A percentile compares a stretch with the other conserved stretches of the same genome.
phyloP scores from a whole-genome alignment of 2,329 filamentous ascomycete genomes.

The Aureobasidium leucospermi region DNA sequence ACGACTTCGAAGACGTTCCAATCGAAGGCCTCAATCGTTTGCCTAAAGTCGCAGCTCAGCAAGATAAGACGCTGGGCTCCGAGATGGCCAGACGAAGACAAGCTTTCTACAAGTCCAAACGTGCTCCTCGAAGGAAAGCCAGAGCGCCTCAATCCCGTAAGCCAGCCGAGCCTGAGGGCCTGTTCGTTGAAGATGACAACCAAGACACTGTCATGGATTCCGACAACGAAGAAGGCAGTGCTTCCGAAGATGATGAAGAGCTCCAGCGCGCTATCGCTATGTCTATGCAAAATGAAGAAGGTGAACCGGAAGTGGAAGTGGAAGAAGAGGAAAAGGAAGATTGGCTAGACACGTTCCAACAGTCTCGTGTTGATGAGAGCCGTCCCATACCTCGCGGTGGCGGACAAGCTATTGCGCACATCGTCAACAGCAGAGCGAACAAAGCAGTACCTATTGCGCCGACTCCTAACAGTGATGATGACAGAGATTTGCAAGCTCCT shows the following conservation, averaged over 20 bases:
- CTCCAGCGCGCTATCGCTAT: conserved; percentile 75
- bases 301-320: conserved; percentile 29
- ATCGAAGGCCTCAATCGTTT: conserved; percentile 83
- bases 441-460: conserved; percentile 42
- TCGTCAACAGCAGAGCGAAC: conserved; percentile 66
- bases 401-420: conserved; percentile 58
- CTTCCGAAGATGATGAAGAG: conserved; percentile 60
- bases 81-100: conserved; percentile 35
- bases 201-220: conserved; percentile 21
- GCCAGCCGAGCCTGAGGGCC: conserved; percentile 41
- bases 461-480: background rate
- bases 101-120: conserved; percentile 38
- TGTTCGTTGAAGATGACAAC: conserved; percentile 45
- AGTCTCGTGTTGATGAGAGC: conserved; percentile 34
- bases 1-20: conserved; percentile 86
- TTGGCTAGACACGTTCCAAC: conserved; percentile 38
- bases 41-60: conserved; percentile 48
- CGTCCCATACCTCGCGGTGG: conserved; percentile 39
- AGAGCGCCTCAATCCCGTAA: conserved; percentile 20
- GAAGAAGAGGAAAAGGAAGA: conserved; percentile 45
- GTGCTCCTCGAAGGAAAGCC: conserved; percentile 17
- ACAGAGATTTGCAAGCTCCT: background rate
- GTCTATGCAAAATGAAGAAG: conserved; percentile 62
- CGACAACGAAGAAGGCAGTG: conserved; percentile 35
- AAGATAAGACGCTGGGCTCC: conserved; percentile 15